Evolutionary conservation across 2,329 filamentous ascomycete genomes (phyloP), one percentile per base, ranked within the genome.

Genomic region (Arthrobotrys entomopaga): DNA sequence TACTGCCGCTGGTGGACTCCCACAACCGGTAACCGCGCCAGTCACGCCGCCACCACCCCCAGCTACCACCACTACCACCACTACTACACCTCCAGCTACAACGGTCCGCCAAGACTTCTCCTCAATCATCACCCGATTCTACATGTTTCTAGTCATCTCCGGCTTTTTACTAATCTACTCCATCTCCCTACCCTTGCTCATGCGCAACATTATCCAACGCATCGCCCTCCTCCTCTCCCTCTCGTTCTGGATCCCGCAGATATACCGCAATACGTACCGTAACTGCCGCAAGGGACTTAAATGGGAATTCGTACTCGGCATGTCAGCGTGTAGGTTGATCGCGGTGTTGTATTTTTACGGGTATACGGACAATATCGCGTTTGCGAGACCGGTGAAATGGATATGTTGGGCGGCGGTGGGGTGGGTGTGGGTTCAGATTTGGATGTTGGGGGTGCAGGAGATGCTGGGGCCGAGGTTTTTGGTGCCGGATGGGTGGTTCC

Each of bases 211-310:
- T 58, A 89, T 89, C 80, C 83, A 87, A 78, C 87, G 93, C 80
- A 76, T 85, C 1, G 83, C 96, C 20, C 85, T 87, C 1, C 88
- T 94, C 78, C 77, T 86, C 61, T 97, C 97, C 80, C 87, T 97
- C 50, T 97, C 93, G 19, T 89, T 97, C 80, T 98, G 94, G 94
- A 80, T 89, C 0, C 94, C 95, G 0, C 95, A 99, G 81, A 96
- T 98, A 77, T 87, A 91, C 80, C 91, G 95, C 76, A 99, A 99
- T 22, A 67, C 64, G 1, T 75, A 75, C 58, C 42, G 78, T 2
- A 78, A 78, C 42, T 79, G 77, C 50, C 74, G 78, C n/a, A 78
- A 79, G 48, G 93, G 94, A 0, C 85, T 98, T n/a, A 87, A 89
- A 2, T 97, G 93, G 93, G 90, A 91, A 72, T 99, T 96, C 80